Evolutionary conservation across 768 basidiomycete genomes (phyloP).

Genomic region (Aureoboletus auriporus): DNA sequence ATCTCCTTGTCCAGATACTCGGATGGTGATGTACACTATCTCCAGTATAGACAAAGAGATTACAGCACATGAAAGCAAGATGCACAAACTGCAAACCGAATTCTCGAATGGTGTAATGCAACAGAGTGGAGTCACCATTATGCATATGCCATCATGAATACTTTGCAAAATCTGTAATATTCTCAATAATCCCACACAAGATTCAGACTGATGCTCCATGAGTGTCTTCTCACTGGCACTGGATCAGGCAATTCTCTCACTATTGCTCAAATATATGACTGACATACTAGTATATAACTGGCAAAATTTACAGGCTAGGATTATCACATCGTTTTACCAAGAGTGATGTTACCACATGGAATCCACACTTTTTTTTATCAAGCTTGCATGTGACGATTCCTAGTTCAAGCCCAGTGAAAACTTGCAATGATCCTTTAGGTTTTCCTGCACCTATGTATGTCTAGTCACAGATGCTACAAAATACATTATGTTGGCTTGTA

Average conservation of each 20-base stretch:
- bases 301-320: constrained; percentile 15
- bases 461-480: too few species aligned
- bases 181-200: background rate
- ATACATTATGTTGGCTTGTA: too few species aligned
- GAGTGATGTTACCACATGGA: background rate
- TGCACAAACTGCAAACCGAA: background rate
- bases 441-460: too few species aligned
- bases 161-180: background rate
- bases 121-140: background rate
- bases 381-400: constrained; percentile 8
- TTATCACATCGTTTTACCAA: constrained; percentile 19
- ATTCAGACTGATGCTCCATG: constrained; percentile 3
- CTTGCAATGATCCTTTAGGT: too few species aligned
- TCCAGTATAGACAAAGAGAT: constrained; percentile 1
- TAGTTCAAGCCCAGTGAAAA: too few species aligned
- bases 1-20: background rate
- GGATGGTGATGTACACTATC: background rate
- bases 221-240: constrained; percentile 16
- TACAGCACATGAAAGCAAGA: background rate
- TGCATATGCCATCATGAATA: background rate
- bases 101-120: background rate
- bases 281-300: background rate
- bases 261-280: too few species aligned
- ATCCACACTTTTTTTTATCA: background rate
- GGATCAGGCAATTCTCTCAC: constrained; percentile 5